Percentiles rank a stretch among this genome's conserved stretches.
phyloP scores from a whole-genome alignment of 345 rosid genomes.

The Toxicodendron radicans region DNA sequence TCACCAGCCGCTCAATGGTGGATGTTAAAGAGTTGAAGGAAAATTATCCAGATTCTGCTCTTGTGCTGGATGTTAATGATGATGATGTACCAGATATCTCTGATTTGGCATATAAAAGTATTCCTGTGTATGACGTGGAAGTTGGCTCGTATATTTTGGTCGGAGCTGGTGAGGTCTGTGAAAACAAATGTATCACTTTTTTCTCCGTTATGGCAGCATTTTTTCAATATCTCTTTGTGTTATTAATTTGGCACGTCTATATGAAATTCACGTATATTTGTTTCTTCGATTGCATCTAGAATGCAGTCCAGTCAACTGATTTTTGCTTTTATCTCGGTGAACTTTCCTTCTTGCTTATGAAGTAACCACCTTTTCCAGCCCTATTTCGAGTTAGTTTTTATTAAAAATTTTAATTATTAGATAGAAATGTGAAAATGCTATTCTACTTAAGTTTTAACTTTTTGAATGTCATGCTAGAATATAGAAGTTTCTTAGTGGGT shows the following conservation, averaged over 20 bases:
- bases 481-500: slow-evolving; percentile 4
- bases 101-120: slow-evolving; percentile 67
- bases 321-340: background rate
- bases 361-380: background rate
- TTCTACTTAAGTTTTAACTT: background rate
- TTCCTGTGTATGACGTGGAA: slow-evolving; percentile 83
- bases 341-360: background rate
- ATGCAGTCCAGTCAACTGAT: too few species aligned
- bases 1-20: slow-evolving; percentile 87
- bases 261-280: too few species aligned
- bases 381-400: background rate
- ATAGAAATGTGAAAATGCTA: background rate
- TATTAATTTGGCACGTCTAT: background rate
- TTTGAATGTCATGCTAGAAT: background rate
- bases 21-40: slow-evolving; percentile 95
- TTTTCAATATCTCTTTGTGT: background rate
- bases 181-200: background rate
- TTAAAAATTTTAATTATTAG: background rate
- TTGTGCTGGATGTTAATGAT: slow-evolving; percentile 61
- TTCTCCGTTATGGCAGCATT: background rate
- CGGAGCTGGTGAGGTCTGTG: slow-evolving; percentile 98
- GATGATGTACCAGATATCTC: slow-evolving; percentile 62
- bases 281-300: too few species aligned
- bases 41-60: slow-evolving; percentile 81
- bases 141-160: slow-evolving; percentile 87